Conservation (phyloP, 495 filamentous ascomycete species). For the Penicillium parvum region DNA sequence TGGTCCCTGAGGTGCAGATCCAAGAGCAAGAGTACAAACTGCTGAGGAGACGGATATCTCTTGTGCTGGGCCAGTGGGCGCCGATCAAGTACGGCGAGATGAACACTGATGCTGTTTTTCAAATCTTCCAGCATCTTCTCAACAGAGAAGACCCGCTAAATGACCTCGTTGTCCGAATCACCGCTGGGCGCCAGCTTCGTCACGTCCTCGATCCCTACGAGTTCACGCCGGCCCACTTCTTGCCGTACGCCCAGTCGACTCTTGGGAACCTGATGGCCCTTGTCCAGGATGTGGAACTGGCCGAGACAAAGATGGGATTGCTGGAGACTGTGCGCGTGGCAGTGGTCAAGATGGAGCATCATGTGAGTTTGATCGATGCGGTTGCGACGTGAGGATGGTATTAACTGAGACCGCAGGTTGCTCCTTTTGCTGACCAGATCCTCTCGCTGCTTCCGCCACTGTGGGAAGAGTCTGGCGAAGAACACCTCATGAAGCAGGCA, state of each 20-base stretch:
- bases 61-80: conserved; percentile 87
- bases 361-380: conserved; percentile 41
- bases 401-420: conserved; percentile 40
- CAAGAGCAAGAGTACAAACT: conserved; percentile 74
- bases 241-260: conserved; percentile 66
- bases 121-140: conserved; percentile 86
- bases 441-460: conserved; percentile 74
- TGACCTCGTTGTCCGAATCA: conserved; percentile 87
- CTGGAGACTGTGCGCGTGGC: conserved; percentile 75
- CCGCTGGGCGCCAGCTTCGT: conserved; percentile 79
- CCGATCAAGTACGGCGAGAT: conserved; percentile 61
- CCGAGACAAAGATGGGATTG: conserved; percentile 83
- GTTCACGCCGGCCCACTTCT: conserved; percentile 65
- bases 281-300: conserved; percentile 72
- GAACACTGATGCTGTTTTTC: conserved; percentile 70
- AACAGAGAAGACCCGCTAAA: conserved; percentile 72
- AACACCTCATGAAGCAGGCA: conserved; percentile 86
- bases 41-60: conserved; percentile 80
- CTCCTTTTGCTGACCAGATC: conserved; percentile 73
- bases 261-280: conserved; percentile 67
- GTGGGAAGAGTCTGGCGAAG: conserved; percentile 76
- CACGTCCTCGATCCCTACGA: conserved; percentile 75
- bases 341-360: conserved; percentile 73
- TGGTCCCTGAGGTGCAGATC: conserved; percentile 76
- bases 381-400: background rate